Conservation (phyloP, 208 protist genomes). For the Leishmania turanica region DNA sequence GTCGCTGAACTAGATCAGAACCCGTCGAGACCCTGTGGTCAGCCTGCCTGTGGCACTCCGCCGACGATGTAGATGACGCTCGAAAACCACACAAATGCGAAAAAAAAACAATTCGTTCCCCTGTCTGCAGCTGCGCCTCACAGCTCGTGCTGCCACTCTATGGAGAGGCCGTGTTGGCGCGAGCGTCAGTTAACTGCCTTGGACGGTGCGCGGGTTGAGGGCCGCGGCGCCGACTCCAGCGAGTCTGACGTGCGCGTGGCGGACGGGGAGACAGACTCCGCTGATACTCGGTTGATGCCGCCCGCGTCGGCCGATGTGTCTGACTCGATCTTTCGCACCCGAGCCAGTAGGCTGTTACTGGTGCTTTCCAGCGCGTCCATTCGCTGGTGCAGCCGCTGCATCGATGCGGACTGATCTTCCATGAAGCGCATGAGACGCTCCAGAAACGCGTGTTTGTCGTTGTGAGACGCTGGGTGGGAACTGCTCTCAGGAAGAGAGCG, state of each 20-base stretch:
- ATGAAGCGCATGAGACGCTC: slow-evolving; percentile 20
- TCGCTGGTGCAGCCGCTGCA: slow-evolving; percentile 23
- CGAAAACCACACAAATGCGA: neutral
- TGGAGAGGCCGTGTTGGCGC: neutral
- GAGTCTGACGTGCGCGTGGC: slow-evolving; percentile 26
- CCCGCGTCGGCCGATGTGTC: neutral
- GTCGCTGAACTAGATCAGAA: neutral
- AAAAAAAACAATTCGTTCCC: neutral
- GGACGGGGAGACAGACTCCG: slow-evolving; percentile 23
- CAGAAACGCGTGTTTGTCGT: slow-evolving; percentile 9
- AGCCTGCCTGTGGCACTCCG: neutral
- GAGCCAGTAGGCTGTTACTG: slow-evolving; percentile 19
- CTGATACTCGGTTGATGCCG: slow-evolving; percentile 13
- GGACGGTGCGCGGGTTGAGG: slow-evolving; percentile 32
- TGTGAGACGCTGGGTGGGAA: neutral
- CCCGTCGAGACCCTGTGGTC: neutral
- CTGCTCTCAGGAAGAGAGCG: neutral
- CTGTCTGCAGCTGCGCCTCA: neutral
- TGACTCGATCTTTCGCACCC: slow-evolving; percentile 21
- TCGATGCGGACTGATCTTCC: slow-evolving; percentile 25
- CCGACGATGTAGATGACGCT: neutral
- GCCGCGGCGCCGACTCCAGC: slow-evolving; percentile 10
- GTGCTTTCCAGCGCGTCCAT: slow-evolving; percentile 25
- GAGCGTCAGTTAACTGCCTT: slow-evolving; percentile 22
- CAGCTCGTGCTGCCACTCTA: neutral